Evolutionary conservation across 352 stramenopile genomes (phyloP), one percentile per base, ranked within the genome.

Genomic region (Globisporangium nunn): DNA sequence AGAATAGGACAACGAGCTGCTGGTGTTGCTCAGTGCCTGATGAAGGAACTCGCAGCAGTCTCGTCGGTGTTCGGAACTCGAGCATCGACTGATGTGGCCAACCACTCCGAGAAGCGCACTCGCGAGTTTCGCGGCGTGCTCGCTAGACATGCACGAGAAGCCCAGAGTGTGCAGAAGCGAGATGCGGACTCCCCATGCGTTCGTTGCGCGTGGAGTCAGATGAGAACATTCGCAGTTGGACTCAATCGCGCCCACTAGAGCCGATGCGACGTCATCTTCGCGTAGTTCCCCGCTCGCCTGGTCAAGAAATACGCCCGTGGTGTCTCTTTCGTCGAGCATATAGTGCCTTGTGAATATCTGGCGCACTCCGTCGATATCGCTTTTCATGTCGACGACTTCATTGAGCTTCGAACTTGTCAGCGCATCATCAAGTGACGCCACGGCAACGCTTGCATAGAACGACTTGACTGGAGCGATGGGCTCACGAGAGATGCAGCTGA

Each of bases 21-120:
- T 28, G 6, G 71, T 43, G 49, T 81, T 87, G 4, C 67, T 56
- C 14, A 87, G 70, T 8, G 65, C 53, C 33, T 77, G 75, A 35
- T 63, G 75, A 43, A 88, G 57, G 40, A 87, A 74, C 46, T 67
- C 60, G 48, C 35, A 70, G 54, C 78, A 88, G 50, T 81, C 67
- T 5, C 61, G 56, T 15, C 72, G 72, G 23, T 87, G 78, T 2
- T 29, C 37, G 48, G 58, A 48, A 37, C 56, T 75, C 33, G 58
- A 33, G 23, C 78, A 88, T 1, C 23, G 65, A 1, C 64, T 47
- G 2, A 85, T 51, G 51, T 91, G 81, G 3, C 59, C 61, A 18
- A 87, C 40, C 29, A 91, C 50, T 23, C 69, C 31, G 30, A 84
- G 50, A 6, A 91, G 56, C 2, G 63, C 57, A 7, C 69, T 63